Base-by-base conservation (phyloP, 2,329 filamentous ascomycete genomes). In the Tolypocladium nubicola region DNA sequence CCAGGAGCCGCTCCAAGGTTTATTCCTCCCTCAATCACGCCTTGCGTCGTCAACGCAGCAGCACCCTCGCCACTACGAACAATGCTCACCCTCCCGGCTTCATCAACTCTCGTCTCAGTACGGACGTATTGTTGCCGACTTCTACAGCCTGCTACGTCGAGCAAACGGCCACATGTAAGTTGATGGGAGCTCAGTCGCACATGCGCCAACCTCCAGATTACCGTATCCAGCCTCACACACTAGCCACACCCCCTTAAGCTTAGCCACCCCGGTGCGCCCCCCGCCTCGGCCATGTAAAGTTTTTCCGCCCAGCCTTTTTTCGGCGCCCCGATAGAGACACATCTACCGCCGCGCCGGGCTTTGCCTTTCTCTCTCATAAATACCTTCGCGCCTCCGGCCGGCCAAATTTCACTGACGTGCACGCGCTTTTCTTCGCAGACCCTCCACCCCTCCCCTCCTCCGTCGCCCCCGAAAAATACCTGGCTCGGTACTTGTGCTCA, bases 351-450 rank as follows among this genome's bases (percentile, higher is more conserved):
- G 67, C 66, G 64, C 62, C 66, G 65, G 66, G 66, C 61, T 64
- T 70, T 68, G 64, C 60, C 64, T 67, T 67, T 66, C 65, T 71
- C 71, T 67, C 72, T 75, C 72, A 75, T 75, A 75, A 75, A 75
- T 75, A 75, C 70, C 70, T 73, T 69, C 65, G 71, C 72, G 72
- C 73, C 72, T 73, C 73, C 73, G 66, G 70, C 71, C 71, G 67
- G 70, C 63, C 66, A 71, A 72, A 73, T 67, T 68, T 69, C 64
- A 74, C 71, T 73, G 73, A 75, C 72, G 71, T 75, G 72, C 72
- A 74, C 73, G 73, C 73, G 72, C 71, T 75, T 75, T 74, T 70
- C 70, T 67, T 73, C 70, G 66, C 69, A 72, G 71, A 70, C 68
- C 67, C 68, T 70, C 68, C 61, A 57, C 60, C 62, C 57, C 65